These are phyloP conservation scores for Nakaseomyces bracarensis DNA, from an alignment of 1,139 yeast species.

Conservation along the genomic window DNA sequence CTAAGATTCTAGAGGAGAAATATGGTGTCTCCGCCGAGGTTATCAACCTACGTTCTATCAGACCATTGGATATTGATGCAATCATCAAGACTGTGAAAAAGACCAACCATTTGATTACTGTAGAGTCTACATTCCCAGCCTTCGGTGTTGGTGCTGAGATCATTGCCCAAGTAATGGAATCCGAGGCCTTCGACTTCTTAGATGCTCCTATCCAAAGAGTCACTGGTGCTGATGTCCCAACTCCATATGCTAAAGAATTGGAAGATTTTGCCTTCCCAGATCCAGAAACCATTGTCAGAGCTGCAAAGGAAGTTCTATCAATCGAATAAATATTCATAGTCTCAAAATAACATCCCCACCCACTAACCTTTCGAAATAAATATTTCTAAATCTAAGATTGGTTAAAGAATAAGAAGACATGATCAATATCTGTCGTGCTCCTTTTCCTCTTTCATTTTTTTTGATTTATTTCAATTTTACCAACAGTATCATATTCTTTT, in stretches of 20 bases:
- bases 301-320: slow-evolving; percentile 82
- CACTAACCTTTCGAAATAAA: no score
- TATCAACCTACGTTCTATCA: slow-evolving; percentile 89
- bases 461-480: not conserved
- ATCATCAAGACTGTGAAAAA: slow-evolving; percentile 85
- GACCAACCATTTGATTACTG: slow-evolving; percentile 93
- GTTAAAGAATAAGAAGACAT: not conserved
- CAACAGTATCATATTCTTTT: slow-evolving; percentile 1
- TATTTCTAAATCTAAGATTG: no score
- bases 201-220: slow-evolving; percentile 99
- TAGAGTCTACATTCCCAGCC: slow-evolving; percentile 96
- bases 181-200: slow-evolving; percentile 95
- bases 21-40: slow-evolving; percentile 90
- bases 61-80: slow-evolving; percentile 88
- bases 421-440: no score
- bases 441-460: not conserved
- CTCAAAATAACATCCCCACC: no score
- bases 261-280: slow-evolving; percentile 99
- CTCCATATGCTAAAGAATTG: slow-evolving; percentile 93
- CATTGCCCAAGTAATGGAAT: slow-evolving; percentile 96
- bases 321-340: slow-evolving; percentile 38
- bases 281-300: slow-evolving; percentile 81
- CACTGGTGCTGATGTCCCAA: slow-evolving; percentile 99
- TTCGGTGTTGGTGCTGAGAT: slow-evolving; percentile 98
- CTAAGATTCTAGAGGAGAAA: slow-evolving; percentile 73